These are phyloP conservation scores for Ceratocystis cacaofunesta DNA, from an alignment of 2,329 filamentous ascomycete species.

Conservation along the genomic window DNA sequence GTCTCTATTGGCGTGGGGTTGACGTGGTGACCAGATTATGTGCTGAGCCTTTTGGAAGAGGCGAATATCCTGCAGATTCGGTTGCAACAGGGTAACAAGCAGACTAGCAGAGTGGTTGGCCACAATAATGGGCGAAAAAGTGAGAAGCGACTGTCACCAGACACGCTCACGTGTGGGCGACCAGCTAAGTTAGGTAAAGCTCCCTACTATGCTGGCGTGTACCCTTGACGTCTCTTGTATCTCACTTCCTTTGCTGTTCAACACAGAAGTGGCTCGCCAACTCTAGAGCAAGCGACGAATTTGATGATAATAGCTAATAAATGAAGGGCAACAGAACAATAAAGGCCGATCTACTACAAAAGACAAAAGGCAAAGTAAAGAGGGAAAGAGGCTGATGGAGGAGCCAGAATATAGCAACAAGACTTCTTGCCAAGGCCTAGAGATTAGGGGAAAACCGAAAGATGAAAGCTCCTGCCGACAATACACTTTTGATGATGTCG, in stretches of 20 bases:
- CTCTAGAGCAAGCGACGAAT: not conserved
- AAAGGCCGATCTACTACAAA: conserved; percentile 1
- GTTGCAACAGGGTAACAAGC: not conserved
- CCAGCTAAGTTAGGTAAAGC: not conserved
- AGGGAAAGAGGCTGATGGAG: not conserved
- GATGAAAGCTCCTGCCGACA: not conserved
- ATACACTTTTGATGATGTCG: not conserved
- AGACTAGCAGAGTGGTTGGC: not conserved
- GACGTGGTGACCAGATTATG: not conserved
- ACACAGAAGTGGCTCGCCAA: conserved; percentile 1
- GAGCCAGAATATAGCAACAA: not conserved
- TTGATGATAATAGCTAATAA: not conserved
- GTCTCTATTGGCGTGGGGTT: not conserved
- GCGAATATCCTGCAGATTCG: not conserved
- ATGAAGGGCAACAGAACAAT: not conserved
- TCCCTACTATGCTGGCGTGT: not conserved
- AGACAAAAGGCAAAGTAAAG: not conserved
- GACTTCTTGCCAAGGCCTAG: not conserved
- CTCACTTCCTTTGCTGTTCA: not conserved
- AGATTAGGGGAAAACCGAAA: not conserved
- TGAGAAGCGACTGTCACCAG: not conserved
- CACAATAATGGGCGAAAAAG: not conserved
- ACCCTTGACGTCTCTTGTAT: not conserved
- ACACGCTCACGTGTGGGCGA: not conserved
- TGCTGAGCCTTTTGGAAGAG: not conserved